phyloP scores from a whole-genome alignment of 345 rosid species.

The Punica granatum region DNA sequence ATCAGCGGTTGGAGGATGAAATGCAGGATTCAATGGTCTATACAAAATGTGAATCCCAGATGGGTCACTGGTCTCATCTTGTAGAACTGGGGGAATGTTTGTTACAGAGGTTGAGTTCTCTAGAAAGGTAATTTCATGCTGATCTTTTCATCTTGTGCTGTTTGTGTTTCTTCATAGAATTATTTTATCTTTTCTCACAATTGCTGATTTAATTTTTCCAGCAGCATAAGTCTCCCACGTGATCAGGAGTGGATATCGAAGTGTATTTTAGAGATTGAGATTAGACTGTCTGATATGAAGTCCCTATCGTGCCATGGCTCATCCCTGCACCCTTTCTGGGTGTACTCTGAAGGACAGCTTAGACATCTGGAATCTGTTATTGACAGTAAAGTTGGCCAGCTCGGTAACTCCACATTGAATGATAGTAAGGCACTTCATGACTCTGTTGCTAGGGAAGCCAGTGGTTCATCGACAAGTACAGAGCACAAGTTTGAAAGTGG shows the following conservation, averaged over 20 bases:
- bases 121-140: constrained; percentile 47
- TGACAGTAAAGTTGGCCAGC: constrained; percentile 56
- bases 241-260: constrained; percentile 44
- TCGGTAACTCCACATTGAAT: constrained; percentile 53
- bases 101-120: constrained; percentile 65
- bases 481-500: constrained; percentile 29
- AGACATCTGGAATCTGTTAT: constrained; percentile 55
- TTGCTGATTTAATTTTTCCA: constrained; percentile 16
- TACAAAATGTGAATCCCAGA: constrained; percentile 22
- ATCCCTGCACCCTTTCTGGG: constrained; percentile 71
- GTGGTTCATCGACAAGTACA: constrained; percentile 15
- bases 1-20: not conserved
- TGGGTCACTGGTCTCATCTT: constrained; percentile 42
- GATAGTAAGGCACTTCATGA: constrained; percentile 29
- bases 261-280: constrained; percentile 61
- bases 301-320: constrained; percentile 49
- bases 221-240: constrained; percentile 45
- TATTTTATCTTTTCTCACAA: constrained; percentile 5
- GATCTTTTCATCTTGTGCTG: constrained; percentile 1
- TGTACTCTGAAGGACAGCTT: constrained; percentile 67
- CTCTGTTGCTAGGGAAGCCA: constrained; percentile 23
- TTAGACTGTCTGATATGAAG: constrained; percentile 74
- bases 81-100: constrained; percentile 46
- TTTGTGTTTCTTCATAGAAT: not conserved
- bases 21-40: constrained; percentile 13